Base-by-base conservation (phyloP, 257 asterid species). In the Catharanthus roseus region DNA sequence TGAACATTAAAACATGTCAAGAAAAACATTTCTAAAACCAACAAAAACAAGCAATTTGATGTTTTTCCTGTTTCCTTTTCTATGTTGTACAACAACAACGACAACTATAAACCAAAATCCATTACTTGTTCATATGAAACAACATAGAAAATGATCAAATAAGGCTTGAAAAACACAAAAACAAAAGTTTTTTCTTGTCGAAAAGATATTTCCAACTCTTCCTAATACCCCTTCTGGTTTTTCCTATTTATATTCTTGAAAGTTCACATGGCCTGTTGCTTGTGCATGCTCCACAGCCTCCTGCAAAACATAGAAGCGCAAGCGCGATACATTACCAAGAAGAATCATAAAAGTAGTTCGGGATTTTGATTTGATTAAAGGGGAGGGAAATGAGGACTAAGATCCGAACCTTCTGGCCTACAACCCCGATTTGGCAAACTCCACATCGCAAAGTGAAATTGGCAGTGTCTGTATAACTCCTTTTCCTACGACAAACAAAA, bases 361-460 rank as follows among this genome's bases (percentile, higher is more conserved):
- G 45, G 26, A 54, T 45, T 39, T 47, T 23, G n/a, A n/a, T n/a
- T 38, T 38, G 6, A 45, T 38, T 33, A 65, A 65, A 45, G 45
- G 0, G 2, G 10, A 33, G 34, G 26, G n/a, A 31, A 54, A 39
- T 39, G 10, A 49, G 33, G 28, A 45, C 5, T 18, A n/a, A 19
- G 6, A 24, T 16, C 21, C 0, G 47, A 77, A 93, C 99, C 99
- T 91, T 89, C 75, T 88, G 95, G 67, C 97, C 99, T 23, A 80
- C 73, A 11, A 95, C 90, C 72, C 99, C 99, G 33, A 89, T 91
- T 80, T 91, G 97, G 86, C 99, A 95, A 50, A 83, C 89, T 31
- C 96, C 97, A 66, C 99, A 95, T 0, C 99, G 91, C 76, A 95
- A 63, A n/a, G 97, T 89, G 92, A 95, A 95, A 83, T 81, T 87